phyloP scores from a whole-genome alignment of 331 rosid genomes.

The Acacia pycnantha region DNA sequence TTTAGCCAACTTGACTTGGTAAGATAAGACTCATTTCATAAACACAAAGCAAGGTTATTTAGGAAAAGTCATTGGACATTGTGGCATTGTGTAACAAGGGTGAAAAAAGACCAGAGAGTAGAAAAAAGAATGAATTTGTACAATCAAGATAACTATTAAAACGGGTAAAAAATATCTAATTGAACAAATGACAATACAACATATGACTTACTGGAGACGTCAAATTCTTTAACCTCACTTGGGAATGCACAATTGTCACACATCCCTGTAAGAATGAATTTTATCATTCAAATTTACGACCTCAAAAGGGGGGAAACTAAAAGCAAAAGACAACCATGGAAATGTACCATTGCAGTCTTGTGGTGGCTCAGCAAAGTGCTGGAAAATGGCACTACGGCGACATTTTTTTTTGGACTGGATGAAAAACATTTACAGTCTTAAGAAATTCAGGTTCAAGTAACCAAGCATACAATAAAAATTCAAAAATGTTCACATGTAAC shows the following conservation, averaged over 20 bases:
- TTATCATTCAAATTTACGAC: conserved; percentile 14
- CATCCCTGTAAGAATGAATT: conserved; percentile 63
- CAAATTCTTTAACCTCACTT: conserved; percentile 71
- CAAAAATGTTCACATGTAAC: neutral
- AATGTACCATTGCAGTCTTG: conserved; percentile 89
- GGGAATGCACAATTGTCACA: conserved; percentile 90
- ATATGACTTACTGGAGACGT: conserved; percentile 52
- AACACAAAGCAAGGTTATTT: neutral
- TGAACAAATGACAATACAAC: conserved; percentile 35
- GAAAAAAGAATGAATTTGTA: conserved; percentile 8
- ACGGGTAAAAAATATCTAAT: neutral
- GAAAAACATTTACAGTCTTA: conserved; percentile 6
- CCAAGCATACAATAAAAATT: neutral
- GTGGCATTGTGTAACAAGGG: neutral
- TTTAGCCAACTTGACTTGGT: neutral
- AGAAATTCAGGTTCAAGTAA: conserved; percentile 16
- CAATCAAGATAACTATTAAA: neutral
- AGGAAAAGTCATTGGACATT: neutral
- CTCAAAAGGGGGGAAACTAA: neutral
- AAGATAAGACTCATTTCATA: neutral
- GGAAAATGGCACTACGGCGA: conserved; percentile 75
- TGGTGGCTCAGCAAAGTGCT: conserved; percentile 89
- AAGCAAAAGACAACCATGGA: conserved; percentile 19
- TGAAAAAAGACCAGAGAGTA: neutral
- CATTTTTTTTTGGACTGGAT: conserved; percentile 82